phyloP scores from a whole-genome alignment of 805 yeast species.

The Teunomyces stri region DNA sequence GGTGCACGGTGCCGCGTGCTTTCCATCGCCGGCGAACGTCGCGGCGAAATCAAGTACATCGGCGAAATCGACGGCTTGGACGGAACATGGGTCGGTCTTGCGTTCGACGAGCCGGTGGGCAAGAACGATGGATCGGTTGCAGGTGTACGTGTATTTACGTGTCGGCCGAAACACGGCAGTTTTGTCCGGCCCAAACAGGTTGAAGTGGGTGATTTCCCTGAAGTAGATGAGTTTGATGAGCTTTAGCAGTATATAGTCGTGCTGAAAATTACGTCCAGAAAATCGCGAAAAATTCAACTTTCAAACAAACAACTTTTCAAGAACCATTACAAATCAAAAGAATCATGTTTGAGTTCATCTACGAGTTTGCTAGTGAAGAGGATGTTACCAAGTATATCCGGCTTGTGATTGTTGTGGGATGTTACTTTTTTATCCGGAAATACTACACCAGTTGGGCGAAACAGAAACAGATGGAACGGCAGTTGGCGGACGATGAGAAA shows the following conservation, averaged over 20 bases:
- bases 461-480: slow-evolving; percentile 47
- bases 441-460: slow-evolving; percentile 57
- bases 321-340: neutral
- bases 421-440: slow-evolving; percentile 58
- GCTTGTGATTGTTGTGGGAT: slow-evolving; percentile 55
- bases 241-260: no score
- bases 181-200: slow-evolving; percentile 71
- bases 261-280: no score
- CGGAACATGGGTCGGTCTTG: slow-evolving; percentile 75
- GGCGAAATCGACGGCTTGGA: slow-evolving; percentile 68
- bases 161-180: slow-evolving; percentile 64
- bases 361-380: slow-evolving; percentile 37
- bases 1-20: slow-evolving; percentile 57
- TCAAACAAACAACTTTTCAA: neutral
- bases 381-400: slow-evolving; percentile 46
- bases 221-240: slow-evolving; percentile 35
- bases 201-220: slow-evolving; percentile 67
- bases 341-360: slow-evolving; percentile 28
- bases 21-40: slow-evolving; percentile 48
- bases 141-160: slow-evolving; percentile 57
- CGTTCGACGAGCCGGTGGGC: slow-evolving; percentile 83
- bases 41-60: slow-evolving; percentile 69
- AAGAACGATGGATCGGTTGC: slow-evolving; percentile 77
- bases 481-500: slow-evolving; percentile 47
- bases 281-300: no score